Evolutionary conservation across 768 basidiomycete genomes (phyloP).

Genomic region (Termitomyces bulborhizus): DNA sequence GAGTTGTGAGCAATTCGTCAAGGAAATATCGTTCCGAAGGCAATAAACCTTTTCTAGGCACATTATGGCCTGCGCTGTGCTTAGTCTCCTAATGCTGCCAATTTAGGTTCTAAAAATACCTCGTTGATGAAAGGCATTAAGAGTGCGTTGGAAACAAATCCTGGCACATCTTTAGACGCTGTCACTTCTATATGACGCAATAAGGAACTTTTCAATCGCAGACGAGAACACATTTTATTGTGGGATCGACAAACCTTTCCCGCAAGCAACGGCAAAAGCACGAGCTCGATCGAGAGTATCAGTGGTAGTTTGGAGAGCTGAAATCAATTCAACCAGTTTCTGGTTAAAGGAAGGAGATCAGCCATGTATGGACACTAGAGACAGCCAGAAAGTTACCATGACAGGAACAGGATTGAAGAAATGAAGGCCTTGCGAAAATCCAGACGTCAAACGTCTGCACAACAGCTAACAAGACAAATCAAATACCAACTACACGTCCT

Average conservation of each 20-base stretch:
- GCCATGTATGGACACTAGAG: not conserved
- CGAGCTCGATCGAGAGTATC: slow-evolving; percentile 72
- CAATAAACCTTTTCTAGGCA: slow-evolving; percentile 73
- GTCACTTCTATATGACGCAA: slow-evolving; percentile 70
- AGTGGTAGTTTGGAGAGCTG: slow-evolving; percentile 83
- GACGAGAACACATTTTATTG: not conserved
- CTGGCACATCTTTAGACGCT: slow-evolving; percentile 86
- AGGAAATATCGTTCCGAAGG: not conserved
- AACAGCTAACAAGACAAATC: not conserved
- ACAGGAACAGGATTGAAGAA: slow-evolving; percentile 98
- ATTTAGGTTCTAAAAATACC: slow-evolving; percentile 26
- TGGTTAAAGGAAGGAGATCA: slow-evolving; percentile 16
- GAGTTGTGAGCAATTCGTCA: not conserved
- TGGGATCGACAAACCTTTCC: slow-evolving; percentile 56
- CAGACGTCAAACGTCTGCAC: not conserved
- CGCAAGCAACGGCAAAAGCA: slow-evolving; percentile 81
- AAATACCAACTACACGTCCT: slow-evolving; percentile 74
- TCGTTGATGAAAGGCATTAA: slow-evolving; percentile 98
- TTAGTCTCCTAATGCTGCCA: not conserved
- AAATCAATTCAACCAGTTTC: slow-evolving; percentile 95
- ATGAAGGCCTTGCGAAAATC: slow-evolving; percentile 56
- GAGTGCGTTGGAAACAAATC: slow-evolving; percentile 91
- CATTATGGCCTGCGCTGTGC: slow-evolving; percentile 71
- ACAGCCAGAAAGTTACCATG: slow-evolving; percentile 52
- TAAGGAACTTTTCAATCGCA: not conserved